A percentile compares a stretch with the other conserved stretches of the same genome.
Evolutionary conservation across 2,329 filamentous ascomycete genomes (phyloP).

Genomic region (Thielaviopsis punctulata): DNA sequence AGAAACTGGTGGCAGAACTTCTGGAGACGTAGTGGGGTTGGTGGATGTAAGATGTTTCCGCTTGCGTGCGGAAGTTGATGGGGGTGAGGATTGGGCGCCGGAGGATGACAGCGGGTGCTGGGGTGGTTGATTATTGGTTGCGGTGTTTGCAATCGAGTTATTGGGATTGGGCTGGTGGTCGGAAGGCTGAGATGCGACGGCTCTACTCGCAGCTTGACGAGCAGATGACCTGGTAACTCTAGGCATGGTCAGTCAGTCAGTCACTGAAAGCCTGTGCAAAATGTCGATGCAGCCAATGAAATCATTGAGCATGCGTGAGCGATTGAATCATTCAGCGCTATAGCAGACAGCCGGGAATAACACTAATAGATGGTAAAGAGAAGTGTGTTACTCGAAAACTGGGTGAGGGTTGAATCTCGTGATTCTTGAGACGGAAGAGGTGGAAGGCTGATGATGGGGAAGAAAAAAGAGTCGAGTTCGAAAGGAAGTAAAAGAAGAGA

Average conservation of each 20-base stretch:
- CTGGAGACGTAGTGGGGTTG: constrained; percentile 15
- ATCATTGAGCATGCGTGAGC: not conserved
- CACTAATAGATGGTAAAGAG: not conserved
- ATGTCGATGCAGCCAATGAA: not conserved
- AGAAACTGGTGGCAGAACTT: constrained; percentile 7
- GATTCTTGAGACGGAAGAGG: not conserved
- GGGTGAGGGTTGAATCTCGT: not conserved
- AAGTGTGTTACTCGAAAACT: not conserved
- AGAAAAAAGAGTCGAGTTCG: too few relatives aligned
- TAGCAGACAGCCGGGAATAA: not conserved
- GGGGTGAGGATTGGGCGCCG: constrained; percentile 20
- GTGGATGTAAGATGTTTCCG: constrained; percentile 20
- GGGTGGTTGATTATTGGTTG: not conserved
- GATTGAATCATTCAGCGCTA: not conserved
- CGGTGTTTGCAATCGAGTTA: not conserved
- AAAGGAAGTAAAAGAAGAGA: not conserved
- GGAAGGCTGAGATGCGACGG: constrained; percentile 24
- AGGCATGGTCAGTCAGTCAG: constrained; percentile 23
- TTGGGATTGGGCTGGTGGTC: constrained; percentile 6
- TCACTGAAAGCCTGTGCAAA: not conserved
- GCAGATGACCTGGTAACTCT: constrained; percentile 93
- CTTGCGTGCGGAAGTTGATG: constrained; percentile 20
- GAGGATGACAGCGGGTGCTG: constrained; percentile 20
- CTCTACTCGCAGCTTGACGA: constrained; percentile 61
- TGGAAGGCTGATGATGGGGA: not conserved